Conservation (phyloP, 768 basidiomycete genomes). For the Podaxis sp. region DNA sequence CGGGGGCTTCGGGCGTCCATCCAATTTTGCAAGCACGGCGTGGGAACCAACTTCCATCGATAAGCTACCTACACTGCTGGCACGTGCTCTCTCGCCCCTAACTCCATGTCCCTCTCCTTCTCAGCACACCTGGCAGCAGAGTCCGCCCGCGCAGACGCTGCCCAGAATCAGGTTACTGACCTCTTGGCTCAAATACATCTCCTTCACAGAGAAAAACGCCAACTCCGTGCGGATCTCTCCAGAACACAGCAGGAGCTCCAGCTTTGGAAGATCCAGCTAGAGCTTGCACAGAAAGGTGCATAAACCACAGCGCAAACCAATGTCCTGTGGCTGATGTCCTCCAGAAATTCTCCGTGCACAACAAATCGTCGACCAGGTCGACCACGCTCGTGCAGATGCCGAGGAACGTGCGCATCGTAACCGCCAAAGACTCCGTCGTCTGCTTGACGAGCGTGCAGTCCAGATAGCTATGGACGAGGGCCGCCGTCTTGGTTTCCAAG, state of each 20-base stretch:
- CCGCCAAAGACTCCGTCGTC: conserved; percentile 38
- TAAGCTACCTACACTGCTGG: not conserved
- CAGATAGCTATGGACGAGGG: conserved; percentile 53
- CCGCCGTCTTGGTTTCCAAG: conserved; percentile 43
- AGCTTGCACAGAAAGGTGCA: conserved; percentile 48
- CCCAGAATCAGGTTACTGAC: conserved; percentile 28
- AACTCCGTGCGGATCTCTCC: conserved; percentile 26
- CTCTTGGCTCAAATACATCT: conserved; percentile 27
- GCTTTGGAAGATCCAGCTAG: conserved; percentile 54
- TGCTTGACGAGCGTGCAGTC: conserved; percentile 43
- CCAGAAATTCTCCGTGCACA: conserved; percentile 53
- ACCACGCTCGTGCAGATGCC: conserved; percentile 43
- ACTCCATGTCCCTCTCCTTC: not conserved
- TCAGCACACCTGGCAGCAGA: conserved; percentile 24
- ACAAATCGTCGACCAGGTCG: conserved; percentile 42
- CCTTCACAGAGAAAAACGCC: conserved; percentile 25
- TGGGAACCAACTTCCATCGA: conserved; percentile 6
- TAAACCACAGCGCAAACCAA: not conserved
- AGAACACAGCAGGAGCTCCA: conserved; percentile 42
- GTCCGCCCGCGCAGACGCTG: conserved; percentile 34
- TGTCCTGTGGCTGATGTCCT: not conserved
- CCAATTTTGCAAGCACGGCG: not conserved
- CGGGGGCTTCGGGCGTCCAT: not conserved
- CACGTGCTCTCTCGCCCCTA: not conserved
- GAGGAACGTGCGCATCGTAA: conserved; percentile 42